These are phyloP conservation scores for Naganishia albida DNA, from an alignment of 1,284 basidiomycete genomes.

Conservation along the genomic window DNA sequence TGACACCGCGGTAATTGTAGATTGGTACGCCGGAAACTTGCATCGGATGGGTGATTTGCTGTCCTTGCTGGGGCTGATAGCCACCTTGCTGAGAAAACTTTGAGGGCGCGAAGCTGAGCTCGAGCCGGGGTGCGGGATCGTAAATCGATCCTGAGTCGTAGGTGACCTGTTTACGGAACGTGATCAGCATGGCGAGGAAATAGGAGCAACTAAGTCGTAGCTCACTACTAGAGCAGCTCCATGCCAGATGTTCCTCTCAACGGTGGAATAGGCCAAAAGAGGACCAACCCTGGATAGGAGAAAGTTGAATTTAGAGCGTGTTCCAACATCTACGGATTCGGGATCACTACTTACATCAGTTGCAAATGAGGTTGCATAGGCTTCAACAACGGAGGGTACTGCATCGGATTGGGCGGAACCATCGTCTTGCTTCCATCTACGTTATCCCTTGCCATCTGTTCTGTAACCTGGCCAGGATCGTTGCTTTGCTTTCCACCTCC, in stretches of 20 bases:
- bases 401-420: conserved; percentile 30
- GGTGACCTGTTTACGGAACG: conserved; percentile 51
- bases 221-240: conserved; percentile 84
- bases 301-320: neutral
- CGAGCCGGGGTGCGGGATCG: conserved; percentile 70
- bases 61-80: neutral
- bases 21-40: conserved; percentile 30
- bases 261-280: conserved; percentile 86
- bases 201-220: conserved; percentile 41
- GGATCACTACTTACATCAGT: conserved; percentile 48
- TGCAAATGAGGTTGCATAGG: conserved; percentile 55
- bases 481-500: conserved; percentile 4
- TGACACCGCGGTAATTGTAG: conserved; percentile 71
- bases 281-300: conserved; percentile 63
- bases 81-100: conserved; percentile 33
- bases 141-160: conserved; percentile 77
- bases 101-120: conserved; percentile 58
- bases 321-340: neutral
- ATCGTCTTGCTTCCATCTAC: conserved; percentile 22
- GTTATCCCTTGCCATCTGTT: conserved; percentile 20
- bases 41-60: conserved; percentile 11
- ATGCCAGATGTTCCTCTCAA: conserved; percentile 74
- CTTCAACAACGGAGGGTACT: conserved; percentile 42
- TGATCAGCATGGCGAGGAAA: neutral
- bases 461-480: conserved; percentile 16